Evolutionary conservation across 768 basidiomycete species (phyloP), one percentile per base, ranked within the genome.

Genomic region (Boletus subcaerulescens): DNA sequence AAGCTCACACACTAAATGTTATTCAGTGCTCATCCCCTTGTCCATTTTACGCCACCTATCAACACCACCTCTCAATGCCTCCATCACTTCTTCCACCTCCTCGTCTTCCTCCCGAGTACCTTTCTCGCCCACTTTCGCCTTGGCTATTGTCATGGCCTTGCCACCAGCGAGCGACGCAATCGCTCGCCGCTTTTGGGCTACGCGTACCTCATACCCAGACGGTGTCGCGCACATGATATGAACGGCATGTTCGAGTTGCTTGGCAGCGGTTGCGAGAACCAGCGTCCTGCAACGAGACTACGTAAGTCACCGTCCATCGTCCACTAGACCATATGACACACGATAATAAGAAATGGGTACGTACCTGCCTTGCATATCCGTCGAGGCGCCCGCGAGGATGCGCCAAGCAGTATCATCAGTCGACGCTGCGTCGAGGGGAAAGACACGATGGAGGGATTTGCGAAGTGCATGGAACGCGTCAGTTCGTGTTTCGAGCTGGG

Each of bases 211-310:
- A 58, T 89, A 88, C 10, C 85, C 84, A 3, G 70, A 67, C 10
- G 64, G 58, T 1, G 82, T 84, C 41, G 76, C 76, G 15, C 78
- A 79, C 71, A 85, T 75, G 1, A 76, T 73, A 41, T 80, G 74
- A 2, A 71, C 73, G 5, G 55, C 67, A 53, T 79, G 77, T 54
- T 87, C 86, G 9, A 84, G 65, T 32, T 72, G 69, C 48, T 67
- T 73, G 5, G 84, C 80, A 3, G 72, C 69, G 1, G 65, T 56
- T 24, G 71, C 73, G 15, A 86, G 61, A 12, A 79, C 62, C 20
- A 70, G 60, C 46, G 71, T 67, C 61, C 84, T 85, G 40, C 8
- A 10, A 12, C 12, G 6, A 29, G 31, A 45, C 9, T 14, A 10
- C 9, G 10, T 57, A 18, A 58, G 3, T 29, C 32, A n/a, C 33